Conservation (phyloP, 495 filamentous ascomycete species). For the Aspergillus haitiensis region DNA sequence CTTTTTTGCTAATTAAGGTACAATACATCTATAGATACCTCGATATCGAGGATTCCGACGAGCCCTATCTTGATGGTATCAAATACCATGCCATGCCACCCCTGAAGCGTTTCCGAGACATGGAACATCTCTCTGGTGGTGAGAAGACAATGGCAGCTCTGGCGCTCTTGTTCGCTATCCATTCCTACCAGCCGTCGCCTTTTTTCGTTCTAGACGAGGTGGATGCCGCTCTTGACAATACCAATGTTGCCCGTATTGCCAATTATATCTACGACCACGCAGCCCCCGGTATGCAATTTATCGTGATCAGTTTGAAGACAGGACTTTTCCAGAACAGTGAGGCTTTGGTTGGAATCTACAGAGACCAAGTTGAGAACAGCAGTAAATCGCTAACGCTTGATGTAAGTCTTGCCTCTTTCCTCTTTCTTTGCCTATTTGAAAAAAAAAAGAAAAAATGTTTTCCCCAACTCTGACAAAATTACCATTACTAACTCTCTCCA, state of each 20-base stretch:
- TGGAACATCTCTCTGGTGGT: constrained; percentile 96
- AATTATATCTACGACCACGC: constrained; percentile 94
- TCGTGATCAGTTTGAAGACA: constrained; percentile 93
- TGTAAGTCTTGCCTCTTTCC: constrained; percentile 59
- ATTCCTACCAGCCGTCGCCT: constrained; percentile 88
- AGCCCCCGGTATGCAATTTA: constrained; percentile 97
- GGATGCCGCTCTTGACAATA: constrained; percentile 94
- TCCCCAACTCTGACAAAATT: constrained; percentile 1
- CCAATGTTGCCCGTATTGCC: constrained; percentile 91
- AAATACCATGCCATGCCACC: constrained; percentile 99
- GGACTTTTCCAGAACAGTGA: constrained; percentile 93
- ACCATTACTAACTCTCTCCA: constrained; percentile 15
- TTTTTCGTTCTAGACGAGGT: constrained; percentile 99
- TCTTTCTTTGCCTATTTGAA: neutral
- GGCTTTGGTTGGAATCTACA: constrained; percentile 89
- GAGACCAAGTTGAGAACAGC: constrained; percentile 90
- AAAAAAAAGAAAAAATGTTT: too few species aligned
- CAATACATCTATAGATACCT: constrained; percentile 58
- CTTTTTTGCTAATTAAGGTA: too few species aligned
- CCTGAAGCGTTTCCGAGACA: constrained; percentile 96
- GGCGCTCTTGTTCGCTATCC: constrained; percentile 92
- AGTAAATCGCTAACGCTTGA: constrained; percentile 87
- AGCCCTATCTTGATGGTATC: constrained; percentile 89
- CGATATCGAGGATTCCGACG: constrained; percentile 86
- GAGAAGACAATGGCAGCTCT: constrained; percentile 99